Conservation (phyloP, 306 rosid genomes). For the Cicer judaicum region DNA sequence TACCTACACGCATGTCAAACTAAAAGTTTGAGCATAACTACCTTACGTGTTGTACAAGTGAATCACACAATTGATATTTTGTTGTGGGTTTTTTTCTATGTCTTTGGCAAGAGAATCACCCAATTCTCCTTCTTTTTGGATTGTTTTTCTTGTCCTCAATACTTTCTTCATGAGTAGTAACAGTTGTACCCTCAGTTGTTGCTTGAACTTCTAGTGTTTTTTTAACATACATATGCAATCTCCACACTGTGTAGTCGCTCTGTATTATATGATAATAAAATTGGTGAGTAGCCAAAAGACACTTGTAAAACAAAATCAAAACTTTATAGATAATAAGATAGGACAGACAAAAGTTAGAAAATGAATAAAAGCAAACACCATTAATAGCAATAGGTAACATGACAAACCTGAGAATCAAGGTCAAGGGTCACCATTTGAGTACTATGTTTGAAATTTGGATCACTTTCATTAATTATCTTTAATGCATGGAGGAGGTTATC, state of each 20-base stretch:
- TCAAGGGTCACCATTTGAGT: constrained; percentile 68
- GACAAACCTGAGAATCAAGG: constrained; percentile 73
- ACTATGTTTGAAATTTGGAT: constrained; percentile 66
- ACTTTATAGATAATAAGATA: background rate
- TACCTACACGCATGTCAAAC: too few relatives aligned
- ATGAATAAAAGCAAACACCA: background rate
- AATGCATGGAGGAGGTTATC: constrained; percentile 67
- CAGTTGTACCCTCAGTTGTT: background rate
- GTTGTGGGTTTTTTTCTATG: constrained; percentile 41
- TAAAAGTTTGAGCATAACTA: background rate
- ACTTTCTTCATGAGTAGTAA: constrained; percentile 37
- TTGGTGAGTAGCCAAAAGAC: constrained; percentile 22
- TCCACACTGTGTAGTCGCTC: constrained; percentile 74
- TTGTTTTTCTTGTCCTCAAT: constrained; percentile 47
- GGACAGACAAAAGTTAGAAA: background rate
- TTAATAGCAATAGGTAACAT: constrained; percentile 25
- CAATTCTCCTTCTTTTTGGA: constrained; percentile 54
- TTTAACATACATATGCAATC: constrained; percentile 61
- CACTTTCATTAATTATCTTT: constrained; percentile 60
- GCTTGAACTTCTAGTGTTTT: constrained; percentile 51
- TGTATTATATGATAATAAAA: constrained; percentile 38
- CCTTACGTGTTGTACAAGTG: constrained; percentile 10
- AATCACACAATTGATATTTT: constrained; percentile 47
- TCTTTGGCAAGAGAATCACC: constrained; percentile 53
- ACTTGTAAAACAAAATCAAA: background rate